These are phyloP conservation scores for Penicillium fimorum DNA, from an alignment of 495 filamentous ascomycete genomes.

Conservation along the genomic window DNA sequence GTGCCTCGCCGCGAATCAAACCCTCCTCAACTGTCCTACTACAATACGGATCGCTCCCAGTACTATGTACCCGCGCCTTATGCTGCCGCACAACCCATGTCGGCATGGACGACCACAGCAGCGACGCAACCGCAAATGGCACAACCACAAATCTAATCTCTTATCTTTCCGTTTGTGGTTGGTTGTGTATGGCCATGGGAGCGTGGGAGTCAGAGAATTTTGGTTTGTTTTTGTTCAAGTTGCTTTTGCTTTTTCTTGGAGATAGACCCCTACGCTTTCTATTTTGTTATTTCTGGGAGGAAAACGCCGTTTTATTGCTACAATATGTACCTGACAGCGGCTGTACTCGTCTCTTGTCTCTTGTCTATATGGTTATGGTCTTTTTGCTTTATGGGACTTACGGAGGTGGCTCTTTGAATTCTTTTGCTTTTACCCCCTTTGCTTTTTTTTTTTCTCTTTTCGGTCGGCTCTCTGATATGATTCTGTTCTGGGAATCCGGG, in stretches of 20 bases:
- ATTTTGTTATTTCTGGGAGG: constrained; percentile 13
- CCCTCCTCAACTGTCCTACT: constrained; percentile 37
- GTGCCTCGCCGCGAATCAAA: constrained; percentile 44
- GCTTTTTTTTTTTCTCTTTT: constrained; percentile 4
- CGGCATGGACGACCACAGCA: constrained; percentile 44
- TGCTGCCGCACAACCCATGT: constrained; percentile 32
- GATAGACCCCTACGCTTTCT: constrained; percentile 6
- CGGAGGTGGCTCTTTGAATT: constrained; percentile 5
- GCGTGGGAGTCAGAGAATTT: constrained; percentile 12
- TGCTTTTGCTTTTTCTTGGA: constrained; percentile 15
- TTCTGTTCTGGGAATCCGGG: constrained; percentile 2
- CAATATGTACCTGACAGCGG: constrained; percentile 2
- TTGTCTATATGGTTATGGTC: constrained; percentile 11
- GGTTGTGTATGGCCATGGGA: constrained; percentile 11
- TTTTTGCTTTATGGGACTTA: constrained; percentile 2
- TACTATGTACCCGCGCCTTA: constrained; percentile 43
- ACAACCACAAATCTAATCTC: constrained; percentile 44
- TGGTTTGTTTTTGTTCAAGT: constrained; percentile 4
- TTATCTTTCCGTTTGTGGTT: constrained; percentile 4
- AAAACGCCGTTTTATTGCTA: background rate
- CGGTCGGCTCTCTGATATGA: constrained; percentile 14
- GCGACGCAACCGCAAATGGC: constrained; percentile 45
- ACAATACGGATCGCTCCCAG: constrained; percentile 32
- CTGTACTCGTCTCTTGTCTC: constrained; percentile 2
- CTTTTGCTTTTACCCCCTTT: constrained; percentile 4